Percentiles rank a stretch among this genome's conserved stretches.
Conservation (phyloP, 805 yeast genomes). For the Starmerella scarabaei region DNA sequence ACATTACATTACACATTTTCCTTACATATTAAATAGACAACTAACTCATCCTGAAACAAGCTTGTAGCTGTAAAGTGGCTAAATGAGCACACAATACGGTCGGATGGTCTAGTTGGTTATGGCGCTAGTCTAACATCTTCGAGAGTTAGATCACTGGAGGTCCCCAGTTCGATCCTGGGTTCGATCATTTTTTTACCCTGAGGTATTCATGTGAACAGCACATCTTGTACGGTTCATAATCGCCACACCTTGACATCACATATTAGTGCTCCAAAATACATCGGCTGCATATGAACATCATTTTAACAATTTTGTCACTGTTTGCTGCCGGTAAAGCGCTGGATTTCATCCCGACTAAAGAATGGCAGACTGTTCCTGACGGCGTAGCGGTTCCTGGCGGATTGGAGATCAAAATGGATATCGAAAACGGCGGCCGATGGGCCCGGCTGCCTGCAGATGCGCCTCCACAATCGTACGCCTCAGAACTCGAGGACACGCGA, state of each 20-base stretch:
- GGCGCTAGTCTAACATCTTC: conserved; percentile 21
- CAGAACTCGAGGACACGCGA: not conserved
- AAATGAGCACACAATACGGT: too few species aligned
- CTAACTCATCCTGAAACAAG: too few species aligned
- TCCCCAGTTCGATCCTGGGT: conserved; percentile 24
- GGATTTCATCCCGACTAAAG: conserved; percentile 44
- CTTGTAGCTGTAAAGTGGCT: too few species aligned
- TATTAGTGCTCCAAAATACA: too few species aligned
- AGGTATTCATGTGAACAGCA: not conserved
- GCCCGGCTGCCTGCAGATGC: conserved; percentile 39
- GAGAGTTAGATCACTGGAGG: conserved; percentile 21
- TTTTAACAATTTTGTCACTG: not conserved
- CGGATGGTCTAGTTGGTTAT: conserved; percentile 22
- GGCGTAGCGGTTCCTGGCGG: conserved; percentile 79
- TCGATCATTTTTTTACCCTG: conserved; percentile 16
- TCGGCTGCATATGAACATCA: not conserved
- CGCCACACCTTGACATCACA: too few species aligned
- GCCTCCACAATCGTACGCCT: not conserved
- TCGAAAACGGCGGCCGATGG: conserved; percentile 57
- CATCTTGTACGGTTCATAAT: too few species aligned
- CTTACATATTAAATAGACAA: too few species aligned
- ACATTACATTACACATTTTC: too few species aligned
- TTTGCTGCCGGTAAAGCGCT: not conserved
- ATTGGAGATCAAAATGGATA: conserved; percentile 56
- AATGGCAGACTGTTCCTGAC: conserved; percentile 57